Evolutionary conservation across 2,329 filamentous ascomycete species (phyloP), one percentile per base, ranked within the genome.

Genomic region (Monosporascus cannonballus): DNA sequence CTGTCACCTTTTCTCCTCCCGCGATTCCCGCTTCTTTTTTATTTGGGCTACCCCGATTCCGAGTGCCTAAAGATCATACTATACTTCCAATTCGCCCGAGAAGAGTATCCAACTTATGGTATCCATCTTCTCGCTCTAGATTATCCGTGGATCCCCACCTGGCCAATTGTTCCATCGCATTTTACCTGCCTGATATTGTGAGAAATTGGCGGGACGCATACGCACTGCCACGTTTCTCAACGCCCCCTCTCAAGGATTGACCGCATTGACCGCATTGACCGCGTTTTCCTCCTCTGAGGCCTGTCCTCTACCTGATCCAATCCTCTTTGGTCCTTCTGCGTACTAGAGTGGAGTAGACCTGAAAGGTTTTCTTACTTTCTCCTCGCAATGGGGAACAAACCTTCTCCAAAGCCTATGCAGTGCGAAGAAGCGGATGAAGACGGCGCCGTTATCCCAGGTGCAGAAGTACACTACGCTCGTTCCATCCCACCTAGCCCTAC

Each of bases 401-500:
- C 52, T 63, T 63, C 60, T 59, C 57, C 61, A 64, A 67, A 59
- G 60, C 55, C 49, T 58, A 54, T 54, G 61, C 65, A 68, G 60
- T 70, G 79, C 53, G 74, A 81, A 64, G 79, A 81, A 52, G 76
- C 69, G 47, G 76, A 80, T 61, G 77, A 80, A 49, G 68, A 71
- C 14, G 76, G 72, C 41, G 74, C 74, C 51, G 65, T 71, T 37
- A 63, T 71, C 18, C 65, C 69, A 49, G 69, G 65, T 46, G 71
- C 70, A 20, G 64, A 64, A 55, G 67, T 69, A 11, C 55, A 59
- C 54, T 81, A 80, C 66, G 78, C 79, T 57, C 68, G 68, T 36
- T 78, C 76, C 30, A 67, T 72, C 50, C 73, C 70, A n/a, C 67
- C 72, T 30, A 74, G 73, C 57, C 27, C 27, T 30, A 30, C 27